A percentile compares a stretch with the other conserved stretches of the same genome.
Evolutionary conservation across 257 asterid species (phyloP).

Genomic region (Anisodus acutangulus): DNA sequence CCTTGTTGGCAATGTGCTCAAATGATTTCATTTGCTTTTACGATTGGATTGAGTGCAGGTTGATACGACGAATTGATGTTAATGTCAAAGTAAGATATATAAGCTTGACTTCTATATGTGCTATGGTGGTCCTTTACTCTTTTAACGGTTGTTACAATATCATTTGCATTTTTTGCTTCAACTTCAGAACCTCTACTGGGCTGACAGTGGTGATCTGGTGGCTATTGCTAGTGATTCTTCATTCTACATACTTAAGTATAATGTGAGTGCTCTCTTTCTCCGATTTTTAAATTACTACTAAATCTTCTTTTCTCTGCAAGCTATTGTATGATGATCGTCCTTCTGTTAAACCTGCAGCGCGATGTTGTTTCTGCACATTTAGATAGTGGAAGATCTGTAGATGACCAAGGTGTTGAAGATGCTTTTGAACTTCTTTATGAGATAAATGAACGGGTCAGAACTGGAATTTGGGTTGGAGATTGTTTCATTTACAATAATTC

Average conservation of each 20-base stretch:
- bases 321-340: conserved; percentile 26
- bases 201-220: conserved; percentile 88
- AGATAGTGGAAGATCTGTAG: conserved; percentile 85
- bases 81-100: conserved; percentile 73
- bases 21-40: conserved; percentile 89
- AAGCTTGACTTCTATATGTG: conserved; percentile 27
- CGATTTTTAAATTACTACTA: conserved; percentile 4
- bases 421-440: conserved; percentile 97
- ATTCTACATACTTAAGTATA: conserved; percentile 78
- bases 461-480: conserved; percentile 99
- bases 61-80: conserved; percentile 90
- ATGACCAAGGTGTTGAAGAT: conserved; percentile 97
- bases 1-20: conserved; percentile 84
- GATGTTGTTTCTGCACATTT: conserved; percentile 93
- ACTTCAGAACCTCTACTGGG: conserved; percentile 92
- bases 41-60: conserved; percentile 93
- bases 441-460: conserved; percentile 90
- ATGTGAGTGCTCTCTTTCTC: conserved; percentile 45
- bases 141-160: conserved; percentile 23
- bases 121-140: conserved; percentile 14
- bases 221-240: conserved; percentile 83
- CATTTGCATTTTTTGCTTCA: conserved; percentile 30
- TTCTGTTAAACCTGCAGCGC: conserved; percentile 59
- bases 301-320: conserved; percentile 21
- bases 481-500: conserved; percentile 95